phyloP scores from a whole-genome alignment of 257 asterid species.

The Verbena officinalis region DNA sequence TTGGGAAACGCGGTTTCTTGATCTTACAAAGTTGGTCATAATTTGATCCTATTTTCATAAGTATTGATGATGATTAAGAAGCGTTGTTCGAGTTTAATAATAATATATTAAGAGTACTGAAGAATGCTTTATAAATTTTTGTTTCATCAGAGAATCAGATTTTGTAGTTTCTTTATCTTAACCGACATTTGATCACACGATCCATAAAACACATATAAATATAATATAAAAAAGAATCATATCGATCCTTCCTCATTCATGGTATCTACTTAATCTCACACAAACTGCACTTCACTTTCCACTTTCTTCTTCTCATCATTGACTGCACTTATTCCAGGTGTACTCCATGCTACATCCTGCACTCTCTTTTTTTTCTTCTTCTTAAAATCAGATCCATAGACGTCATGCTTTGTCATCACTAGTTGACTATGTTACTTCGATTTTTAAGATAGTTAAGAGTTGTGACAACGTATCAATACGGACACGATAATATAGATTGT shows the following conservation, averaged over 20 bases:
- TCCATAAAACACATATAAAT: background rate
- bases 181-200: conserved; percentile 18
- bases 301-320: conserved; percentile 18
- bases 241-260: conserved; percentile 24
- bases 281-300: background rate
- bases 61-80: background rate
- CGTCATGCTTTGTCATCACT: no score
- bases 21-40: conserved; percentile 13
- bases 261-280: conserved; percentile 10
- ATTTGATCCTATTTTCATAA: conserved; percentile 1
- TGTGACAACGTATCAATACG: no score
- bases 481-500: no score
- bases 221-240: background rate
- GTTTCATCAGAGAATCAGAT: no score
- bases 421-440: no score
- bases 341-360: no score
- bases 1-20: conserved; percentile 28
- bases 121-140: no score
- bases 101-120: background rate
- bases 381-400: no score
- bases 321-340: conserved; percentile 7
- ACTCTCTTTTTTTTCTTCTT: no score
- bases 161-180: background rate
- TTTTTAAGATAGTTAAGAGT: no score
- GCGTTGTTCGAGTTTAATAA: background rate